Percentiles rank a stretch among this genome's conserved stretches.
These are phyloP conservation scores for Dacryopinax primogenitus DNA, from an alignment of 768 basidiomycete genomes.

Conservation along the genomic window DNA sequence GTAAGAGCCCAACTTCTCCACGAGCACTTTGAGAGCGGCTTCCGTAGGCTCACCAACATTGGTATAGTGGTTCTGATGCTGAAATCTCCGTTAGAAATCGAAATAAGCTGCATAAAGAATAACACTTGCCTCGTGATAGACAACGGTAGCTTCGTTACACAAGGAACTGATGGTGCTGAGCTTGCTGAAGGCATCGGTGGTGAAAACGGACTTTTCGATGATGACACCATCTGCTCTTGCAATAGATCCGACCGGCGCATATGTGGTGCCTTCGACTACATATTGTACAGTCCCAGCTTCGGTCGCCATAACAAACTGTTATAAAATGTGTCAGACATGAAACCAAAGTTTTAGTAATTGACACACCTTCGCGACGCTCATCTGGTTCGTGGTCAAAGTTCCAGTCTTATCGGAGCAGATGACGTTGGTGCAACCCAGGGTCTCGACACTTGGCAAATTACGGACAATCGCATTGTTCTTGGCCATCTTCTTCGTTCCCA, in stretches of 20 bases:
- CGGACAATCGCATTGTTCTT: constrained; percentile 96
- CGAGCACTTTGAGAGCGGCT: constrained; percentile 87
- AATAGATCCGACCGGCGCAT: constrained; percentile 70
- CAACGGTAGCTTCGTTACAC: constrained; percentile 87
- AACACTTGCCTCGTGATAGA: constrained; percentile 57
- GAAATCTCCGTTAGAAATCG: neutral
- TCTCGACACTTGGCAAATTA: constrained; percentile 93
- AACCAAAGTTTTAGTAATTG: constrained; percentile 32
- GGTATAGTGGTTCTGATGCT: constrained; percentile 69
- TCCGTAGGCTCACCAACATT: constrained; percentile 96
- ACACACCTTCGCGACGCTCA: constrained; percentile 63
- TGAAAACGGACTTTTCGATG: constrained; percentile 42
- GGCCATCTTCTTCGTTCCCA: constrained; percentile 99
- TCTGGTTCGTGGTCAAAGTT: constrained; percentile 90
- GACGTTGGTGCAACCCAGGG: constrained; percentile 92
- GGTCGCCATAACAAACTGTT: constrained; percentile 67
- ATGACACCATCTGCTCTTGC: constrained; percentile 54
- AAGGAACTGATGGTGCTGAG: constrained; percentile 84
- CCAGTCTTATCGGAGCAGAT: constrained; percentile 99
- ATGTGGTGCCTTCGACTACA: constrained; percentile 82
- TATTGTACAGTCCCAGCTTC: constrained; percentile 46
- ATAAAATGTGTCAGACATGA: neutral
- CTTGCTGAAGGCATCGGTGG: constrained; percentile 25
- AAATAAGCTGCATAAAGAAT: neutral
- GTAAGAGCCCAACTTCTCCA: constrained; percentile 69